phyloP scores from a whole-genome alignment of 2,329 filamentous ascomycete species.

The Laburnicola sp. region DNA sequence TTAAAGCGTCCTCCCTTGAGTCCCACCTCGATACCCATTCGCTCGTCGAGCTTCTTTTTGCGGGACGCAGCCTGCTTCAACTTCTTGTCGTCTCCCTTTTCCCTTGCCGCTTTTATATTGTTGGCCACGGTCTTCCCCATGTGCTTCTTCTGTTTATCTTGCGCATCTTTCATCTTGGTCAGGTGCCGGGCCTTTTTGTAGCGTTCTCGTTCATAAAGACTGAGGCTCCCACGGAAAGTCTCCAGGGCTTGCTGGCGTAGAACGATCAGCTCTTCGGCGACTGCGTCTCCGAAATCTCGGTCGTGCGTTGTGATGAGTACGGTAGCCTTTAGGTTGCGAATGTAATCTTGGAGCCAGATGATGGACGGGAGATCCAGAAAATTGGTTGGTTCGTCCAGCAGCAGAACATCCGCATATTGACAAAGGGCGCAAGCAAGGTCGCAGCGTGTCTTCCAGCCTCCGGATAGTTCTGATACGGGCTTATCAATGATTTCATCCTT shows the following conservation, averaged over 20 bases:
- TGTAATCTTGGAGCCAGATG: conserved; percentile 78
- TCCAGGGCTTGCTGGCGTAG: conserved; percentile 71
- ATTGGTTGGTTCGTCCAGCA: conserved; percentile 86
- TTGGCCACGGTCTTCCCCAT: conserved; percentile 76
- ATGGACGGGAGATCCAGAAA: conserved; percentile 82
- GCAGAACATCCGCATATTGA: conserved; percentile 74
- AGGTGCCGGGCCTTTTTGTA: conserved; percentile 70
- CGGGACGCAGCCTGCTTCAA: conserved; percentile 81
- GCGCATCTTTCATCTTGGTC: conserved; percentile 76
- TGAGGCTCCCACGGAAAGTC: conserved; percentile 75
- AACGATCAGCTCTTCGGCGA: conserved; percentile 75
- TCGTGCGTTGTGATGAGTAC: conserved; percentile 83
- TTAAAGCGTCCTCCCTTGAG: conserved; percentile 77
- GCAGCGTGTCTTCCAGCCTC: conserved; percentile 58
- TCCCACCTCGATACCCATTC: conserved; percentile 75
- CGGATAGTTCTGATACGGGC: conserved; percentile 68
- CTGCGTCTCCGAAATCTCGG: conserved; percentile 74
- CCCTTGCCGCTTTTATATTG: conserved; percentile 74
- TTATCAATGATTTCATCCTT: conserved; percentile 63
- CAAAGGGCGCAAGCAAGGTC: conserved; percentile 61
- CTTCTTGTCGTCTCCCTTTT: conserved; percentile 81
- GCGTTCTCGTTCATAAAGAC: conserved; percentile 69
- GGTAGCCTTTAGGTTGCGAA: conserved; percentile 63
- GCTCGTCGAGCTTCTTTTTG: conserved; percentile 81
- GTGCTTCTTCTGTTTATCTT: conserved; percentile 78